Evolutionary conservation across 2,329 filamentous ascomycete species (phyloP).

Genomic region (Leptographium flavum): DNA sequence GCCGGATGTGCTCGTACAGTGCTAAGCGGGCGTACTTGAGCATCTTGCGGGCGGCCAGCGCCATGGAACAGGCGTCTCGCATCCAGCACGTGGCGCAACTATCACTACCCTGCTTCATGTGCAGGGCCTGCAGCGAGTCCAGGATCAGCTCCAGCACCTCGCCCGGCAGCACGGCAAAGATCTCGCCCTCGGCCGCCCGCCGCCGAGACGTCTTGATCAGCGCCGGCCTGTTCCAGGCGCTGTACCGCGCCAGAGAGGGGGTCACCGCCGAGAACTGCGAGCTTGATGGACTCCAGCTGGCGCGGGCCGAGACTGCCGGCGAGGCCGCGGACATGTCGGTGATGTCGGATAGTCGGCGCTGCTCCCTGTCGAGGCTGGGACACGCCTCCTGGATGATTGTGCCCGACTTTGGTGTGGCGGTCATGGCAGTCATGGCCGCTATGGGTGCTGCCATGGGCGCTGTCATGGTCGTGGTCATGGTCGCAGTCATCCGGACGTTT

Average conservation of each 20-base stretch:
- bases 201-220: slow-evolving; percentile 12
- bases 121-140: slow-evolving; percentile 34
- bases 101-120: slow-evolving; percentile 29
- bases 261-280: too few relatives aligned
- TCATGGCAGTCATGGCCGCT: background rate
- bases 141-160: slow-evolving; percentile 45
- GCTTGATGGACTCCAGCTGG: slow-evolving; percentile 16
- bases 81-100: slow-evolving; percentile 54
- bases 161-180: slow-evolving; percentile 40
- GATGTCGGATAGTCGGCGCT: slow-evolving; percentile 14
- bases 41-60: slow-evolving; percentile 36
- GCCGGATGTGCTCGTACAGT: slow-evolving; percentile 44
- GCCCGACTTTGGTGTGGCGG: background rate
- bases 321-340: slow-evolving; percentile 16
- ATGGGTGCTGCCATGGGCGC: background rate
- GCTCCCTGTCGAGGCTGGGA: too few relatives aligned
- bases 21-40: slow-evolving; percentile 33
- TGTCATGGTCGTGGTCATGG: background rate
- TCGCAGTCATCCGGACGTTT: background rate
- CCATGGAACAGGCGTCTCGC: slow-evolving; percentile 41
- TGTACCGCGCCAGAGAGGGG: too few relatives aligned
- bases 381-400: too few relatives aligned
- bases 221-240: too few relatives aligned
- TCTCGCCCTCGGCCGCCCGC: slow-evolving; percentile 26
- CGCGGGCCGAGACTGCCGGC: slow-evolving; percentile 8